Conservation (phyloP, 352 stramenopile genomes). For the Phytophthora sp. region DNA sequence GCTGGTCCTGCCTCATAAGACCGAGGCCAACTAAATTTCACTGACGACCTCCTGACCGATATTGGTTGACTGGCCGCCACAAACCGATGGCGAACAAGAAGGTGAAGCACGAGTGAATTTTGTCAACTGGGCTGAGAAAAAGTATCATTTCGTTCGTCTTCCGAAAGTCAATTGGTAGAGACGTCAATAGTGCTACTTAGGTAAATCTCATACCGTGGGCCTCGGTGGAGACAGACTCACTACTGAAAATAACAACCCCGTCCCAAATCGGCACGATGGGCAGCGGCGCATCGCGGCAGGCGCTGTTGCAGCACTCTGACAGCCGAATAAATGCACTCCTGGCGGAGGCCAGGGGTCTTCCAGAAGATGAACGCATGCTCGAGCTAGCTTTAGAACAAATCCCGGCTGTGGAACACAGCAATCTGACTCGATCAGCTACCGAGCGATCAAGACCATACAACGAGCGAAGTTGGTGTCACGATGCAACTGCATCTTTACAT, state of each 20-base stretch:
- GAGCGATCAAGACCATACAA: slow-evolving; percentile 2
- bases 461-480: slow-evolving; percentile 5
- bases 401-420: slow-evolving; percentile 13
- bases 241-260: slow-evolving; percentile 4
- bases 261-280: slow-evolving; percentile 34
- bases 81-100: slow-evolving; percentile 17
- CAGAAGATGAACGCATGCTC: slow-evolving; percentile 1
- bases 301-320: slow-evolving; percentile 36
- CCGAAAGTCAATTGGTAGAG: slow-evolving; percentile 20
- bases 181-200: background rate
- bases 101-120: slow-evolving; percentile 22
- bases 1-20: slow-evolving; percentile 29
- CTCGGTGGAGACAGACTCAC: slow-evolving; percentile 2
- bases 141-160: slow-evolving; percentile 19
- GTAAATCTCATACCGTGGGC: background rate
- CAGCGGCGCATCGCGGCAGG: slow-evolving; percentile 39
- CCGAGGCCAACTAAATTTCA: slow-evolving; percentile 21
- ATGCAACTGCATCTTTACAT: slow-evolving; percentile 16
- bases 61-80: background rate
- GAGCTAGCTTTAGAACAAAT: slow-evolving; percentile 9
- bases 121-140: slow-evolving; percentile 24
- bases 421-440: slow-evolving; percentile 11
- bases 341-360: slow-evolving; percentile 10
- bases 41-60: slow-evolving; percentile 2
- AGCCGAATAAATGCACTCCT: slow-evolving; percentile 38